Evolutionary conservation across 768 basidiomycete species (phyloP), one percentile per base, ranked within the genome.

Genomic region (Amyloporia xantha): DNA sequence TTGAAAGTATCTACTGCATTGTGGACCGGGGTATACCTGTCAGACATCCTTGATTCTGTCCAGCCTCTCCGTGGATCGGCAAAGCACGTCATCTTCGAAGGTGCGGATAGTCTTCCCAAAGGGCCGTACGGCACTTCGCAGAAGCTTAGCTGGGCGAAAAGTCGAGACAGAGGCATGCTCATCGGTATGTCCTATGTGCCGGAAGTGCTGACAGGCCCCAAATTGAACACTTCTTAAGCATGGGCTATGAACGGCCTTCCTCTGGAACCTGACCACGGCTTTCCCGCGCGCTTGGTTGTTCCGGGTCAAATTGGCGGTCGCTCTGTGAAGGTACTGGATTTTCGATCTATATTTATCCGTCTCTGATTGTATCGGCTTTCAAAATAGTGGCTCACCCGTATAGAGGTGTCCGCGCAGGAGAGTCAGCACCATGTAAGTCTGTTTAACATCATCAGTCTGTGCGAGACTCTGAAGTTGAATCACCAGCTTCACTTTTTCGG

Each of bases 281-380:
- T 72, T 54, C 82, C 82, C 0, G 57, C 84, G n/a, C 71, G 82
- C n/a, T 61, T 82, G 4, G 68, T 84, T 50, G 69, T 84, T 0
- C 81, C 82, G 0, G 77, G 78, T 3, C 75, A 80, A 47, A 82
- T 84, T 38, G 82, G 82, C 21, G 82, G 79, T 3, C 66, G 77
- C 23, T 74, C 71, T 23, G 77, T 80, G n/a, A 69, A 66, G 62
- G 52, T 56, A 33, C n/a, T n/a, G n/a, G n/a, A 23, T 51, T 12
- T 39, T 13, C n/a, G n/a, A n/a, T n/a, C n/a, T n/a, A n/a, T n/a
- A n/a, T n/a, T n/a, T n/a, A n/a, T n/a, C n/a, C n/a, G n/a, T n/a
- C n/a, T n/a, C n/a, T n/a, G n/a, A n/a, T n/a, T n/a, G n/a, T n/a
- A n/a, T n/a, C n/a, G n/a, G n/a, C n/a, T n/a, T 25, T 33, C 44